Evolutionary conservation across 1,284 basidiomycete genomes (phyloP), one percentile per base, ranked within the genome.

Genomic region (Hemileccinum hortonii): DNA sequence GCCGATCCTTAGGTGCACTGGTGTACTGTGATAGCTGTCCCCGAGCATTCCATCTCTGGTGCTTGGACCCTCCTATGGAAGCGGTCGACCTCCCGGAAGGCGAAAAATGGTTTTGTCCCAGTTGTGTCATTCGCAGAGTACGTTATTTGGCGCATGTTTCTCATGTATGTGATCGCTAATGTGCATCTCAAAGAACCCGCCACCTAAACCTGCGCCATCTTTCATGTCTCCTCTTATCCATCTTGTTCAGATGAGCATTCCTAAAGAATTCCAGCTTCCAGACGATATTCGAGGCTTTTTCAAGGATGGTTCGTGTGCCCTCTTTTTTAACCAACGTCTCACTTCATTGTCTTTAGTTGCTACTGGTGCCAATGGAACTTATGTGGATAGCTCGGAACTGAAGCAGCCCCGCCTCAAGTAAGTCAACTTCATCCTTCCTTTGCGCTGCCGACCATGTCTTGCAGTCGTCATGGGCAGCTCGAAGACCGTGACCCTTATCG

Each of bases 1-100:
- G 96, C 72, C 82, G 86, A 60, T 90, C 86, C 22, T 74, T 83
- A 51, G 90, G 94, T 51, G 80, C 84, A 22, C 77, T 95, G 55
- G 82, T 96, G 10, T 98, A 98, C 70, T 99, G 96, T 72, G 96
- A 99, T 69, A 94, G 95, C 14, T 99, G 97, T 69, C 92, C 96
- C 30, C 80, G 90, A 58, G 93, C 94, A 21, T 99, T 98, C 71
- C 96, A 99, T 73, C 86, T 98, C 56, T 87, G 87, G 81, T 99
- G 96, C 71, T 82, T 99, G 62, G 91, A 98, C 68, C 96, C 96
- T 39, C 96, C 96, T 21, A 83, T 98, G 73, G 90, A 95, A 60
- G 78, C 87, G 48, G 81, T 89, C 61, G 94, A 98, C 63, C 75
- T 92, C 41, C 85, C 86, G 48, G 88, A 90, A 60, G 89, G 89